phyloP scores from a whole-genome alignment of 1,139 yeast species.

The Debaryomyces nepalensis region DNA sequence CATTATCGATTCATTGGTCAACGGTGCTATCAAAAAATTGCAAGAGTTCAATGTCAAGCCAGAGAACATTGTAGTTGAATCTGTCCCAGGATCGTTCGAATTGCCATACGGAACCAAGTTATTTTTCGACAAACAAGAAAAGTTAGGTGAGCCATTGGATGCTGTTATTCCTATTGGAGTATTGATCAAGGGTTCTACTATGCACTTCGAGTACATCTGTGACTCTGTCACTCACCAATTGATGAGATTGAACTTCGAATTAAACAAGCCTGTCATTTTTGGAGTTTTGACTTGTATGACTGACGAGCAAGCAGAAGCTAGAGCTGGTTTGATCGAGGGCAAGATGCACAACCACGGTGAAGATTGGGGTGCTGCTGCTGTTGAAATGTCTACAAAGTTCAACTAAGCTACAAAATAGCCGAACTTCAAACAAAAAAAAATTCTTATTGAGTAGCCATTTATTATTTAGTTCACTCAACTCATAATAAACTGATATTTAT shows the following conservation, averaged over 20 bases:
- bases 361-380: slow-evolving; percentile 99
- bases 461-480: too few relatives aligned
- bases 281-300: slow-evolving; percentile 93
- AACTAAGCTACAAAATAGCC: too few relatives aligned
- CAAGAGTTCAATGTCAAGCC: slow-evolving; percentile 68
- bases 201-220: slow-evolving; percentile 97
- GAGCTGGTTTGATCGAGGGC: slow-evolving; percentile 86
- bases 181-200: slow-evolving; percentile 92
- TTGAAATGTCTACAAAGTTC: slow-evolving; percentile 81
- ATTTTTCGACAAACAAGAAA: slow-evolving; percentile 52
- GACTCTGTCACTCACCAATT: slow-evolving; percentile 86
- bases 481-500: too few relatives aligned
- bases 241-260: slow-evolving; percentile 77
- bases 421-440: too few relatives aligned
- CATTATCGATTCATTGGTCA: slow-evolving; percentile 78
- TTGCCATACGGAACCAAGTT: slow-evolving; percentile 79
- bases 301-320: slow-evolving; percentile 88
- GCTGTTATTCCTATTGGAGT: slow-evolving; percentile 94
- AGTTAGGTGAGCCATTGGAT: slow-evolving; percentile 61
- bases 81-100: slow-evolving; percentile 95
- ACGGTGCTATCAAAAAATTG: slow-evolving; percentile 72
- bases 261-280: slow-evolving; percentile 81
- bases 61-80: slow-evolving; percentile 75
- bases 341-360: slow-evolving; percentile 92
- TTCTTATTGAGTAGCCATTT: too few relatives aligned